phyloP scores from a whole-genome alignment of 768 basidiomycete species.

The Austroboletus festivus region DNA sequence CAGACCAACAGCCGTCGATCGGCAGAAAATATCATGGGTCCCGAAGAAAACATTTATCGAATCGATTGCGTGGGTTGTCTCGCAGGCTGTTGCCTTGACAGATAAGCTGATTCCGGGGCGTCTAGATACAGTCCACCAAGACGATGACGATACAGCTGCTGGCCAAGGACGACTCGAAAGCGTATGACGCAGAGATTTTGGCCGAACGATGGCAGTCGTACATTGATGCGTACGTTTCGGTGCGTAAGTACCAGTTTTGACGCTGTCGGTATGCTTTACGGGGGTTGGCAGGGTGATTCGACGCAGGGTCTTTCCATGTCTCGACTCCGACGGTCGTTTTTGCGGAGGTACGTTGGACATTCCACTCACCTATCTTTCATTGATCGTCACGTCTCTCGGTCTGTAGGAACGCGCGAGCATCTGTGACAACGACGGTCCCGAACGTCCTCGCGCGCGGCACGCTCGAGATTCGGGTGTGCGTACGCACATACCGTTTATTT shows the following conservation, averaged over 20 bases:
- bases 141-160: conserved; percentile 71
- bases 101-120: conserved; percentile 1
- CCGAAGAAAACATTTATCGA: conserved; percentile 76
- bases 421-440: conserved; percentile 30
- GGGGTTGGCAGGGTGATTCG: conserved; percentile 45
- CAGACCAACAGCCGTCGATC: conserved; percentile 63
- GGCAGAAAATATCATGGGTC: conserved; percentile 67
- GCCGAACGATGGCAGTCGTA: conserved; percentile 79
- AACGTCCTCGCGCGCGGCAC: conserved; percentile 52
- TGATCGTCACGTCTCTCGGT: not conserved
- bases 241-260: conserved; percentile 34
- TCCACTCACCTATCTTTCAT: not conserved
- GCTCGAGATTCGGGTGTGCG: conserved; percentile 82
- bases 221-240: conserved; percentile 71
- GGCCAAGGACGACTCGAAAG: conserved; percentile 73
- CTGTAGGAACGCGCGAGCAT: conserved; percentile 21
- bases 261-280: not conserved
- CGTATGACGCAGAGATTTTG: conserved; percentile 73
- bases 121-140: conserved; percentile 61
- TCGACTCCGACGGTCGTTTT: conserved; percentile 56
- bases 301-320: conserved; percentile 50
- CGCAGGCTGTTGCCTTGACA: not conserved
- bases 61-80: conserved; percentile 67
- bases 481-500: conserved; percentile 35
- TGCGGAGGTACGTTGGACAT: conserved; percentile 50